Evolutionary conservation across 1,139 yeast genomes (phyloP), one percentile per base, ranked within the genome.

Genomic region (Hanseniaspora sp.): DNA sequence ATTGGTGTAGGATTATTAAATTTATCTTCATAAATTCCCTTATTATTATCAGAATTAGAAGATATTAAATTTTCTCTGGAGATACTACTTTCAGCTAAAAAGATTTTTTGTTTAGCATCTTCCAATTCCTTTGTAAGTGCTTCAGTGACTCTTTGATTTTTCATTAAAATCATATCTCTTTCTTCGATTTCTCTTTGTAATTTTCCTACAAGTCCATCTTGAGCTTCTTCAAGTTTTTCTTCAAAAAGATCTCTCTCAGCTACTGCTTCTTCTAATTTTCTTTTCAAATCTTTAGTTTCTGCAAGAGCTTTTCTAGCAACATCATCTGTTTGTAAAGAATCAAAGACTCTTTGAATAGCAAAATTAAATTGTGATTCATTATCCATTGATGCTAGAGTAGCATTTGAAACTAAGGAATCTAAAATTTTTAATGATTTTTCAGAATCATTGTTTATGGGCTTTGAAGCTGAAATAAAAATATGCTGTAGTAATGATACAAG

Each of bases 281-380:
- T 81, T 48, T 78, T 78, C 46, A 83, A 76, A 33, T 77, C 81
- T 59, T 82, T 81, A 17, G 83, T 82, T 60, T 90, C 96, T 47
- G 76, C 69, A 55, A 84, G 72, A 0, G 96, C 95, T 56, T 83
- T 76, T 55, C 85, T 74, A 23, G 95, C 96, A 67, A 84, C 85
- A 58, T 88, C 96, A 67, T 92, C 98, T 0, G 96, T 86, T 61
- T 83, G 83, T 67, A 90, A 76, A n/a, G 88, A 77, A 54, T 87
- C 80, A 58, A 80, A 76, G 55, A 92, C 74, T 58, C 83, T 74
- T 63, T 87, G 94, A 42, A 92, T 85, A 0, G 95, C 90, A 60
- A 87, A 80, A 53, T 86, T 87, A 62, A 88, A 76, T 6, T 88
- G 86, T 8, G 90, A 76, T 44, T 83, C 86, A 58, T 83, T 82